These are phyloP conservation scores for Fusarium keratoplasticum DNA, from an alignment of 2,329 filamentous ascomycete species.

Conservation along the genomic window DNA sequence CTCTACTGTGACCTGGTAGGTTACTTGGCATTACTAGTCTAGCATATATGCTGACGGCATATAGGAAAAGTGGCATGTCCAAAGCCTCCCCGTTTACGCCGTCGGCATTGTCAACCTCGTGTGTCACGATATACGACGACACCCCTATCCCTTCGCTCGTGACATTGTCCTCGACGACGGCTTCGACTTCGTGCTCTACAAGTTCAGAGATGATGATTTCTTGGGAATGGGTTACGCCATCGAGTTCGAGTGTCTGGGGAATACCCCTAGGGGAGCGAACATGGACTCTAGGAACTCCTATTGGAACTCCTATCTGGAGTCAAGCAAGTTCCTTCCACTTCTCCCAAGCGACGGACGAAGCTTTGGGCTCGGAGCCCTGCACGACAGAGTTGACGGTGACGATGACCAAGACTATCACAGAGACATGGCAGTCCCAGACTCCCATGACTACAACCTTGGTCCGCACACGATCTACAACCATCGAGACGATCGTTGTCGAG, in stretches of 20 bases:
- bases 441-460: constrained; percentile 29
- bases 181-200: constrained; percentile 14
- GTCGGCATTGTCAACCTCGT: constrained; percentile 27
- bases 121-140: constrained; percentile 32
- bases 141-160: constrained; percentile 1
- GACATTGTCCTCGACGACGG: background rate
- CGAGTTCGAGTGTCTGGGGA: constrained; percentile 4
- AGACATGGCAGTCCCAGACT: constrained; percentile 40
- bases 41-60: background rate
- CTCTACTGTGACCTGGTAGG: constrained; percentile 36
- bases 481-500: constrained; percentile 40
- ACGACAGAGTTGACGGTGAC: constrained; percentile 43
- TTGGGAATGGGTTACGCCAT: constrained; percentile 19
- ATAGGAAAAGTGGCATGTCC: constrained; percentile 25
- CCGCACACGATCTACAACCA: constrained; percentile 35
- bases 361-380: constrained; percentile 29
- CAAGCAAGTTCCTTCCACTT: background rate
- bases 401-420: constrained; percentile 40
- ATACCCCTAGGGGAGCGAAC: constrained; percentile 6
- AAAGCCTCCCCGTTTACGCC: constrained; percentile 11
- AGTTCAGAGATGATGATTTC: constrained; percentile 3
- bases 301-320: background rate
- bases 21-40: background rate
- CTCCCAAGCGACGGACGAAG: background rate
- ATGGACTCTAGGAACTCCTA: background rate